Evolutionary conservation across 2,329 filamentous ascomycete species (phyloP).

Genomic region (Fusarium mundagurra): DNA sequence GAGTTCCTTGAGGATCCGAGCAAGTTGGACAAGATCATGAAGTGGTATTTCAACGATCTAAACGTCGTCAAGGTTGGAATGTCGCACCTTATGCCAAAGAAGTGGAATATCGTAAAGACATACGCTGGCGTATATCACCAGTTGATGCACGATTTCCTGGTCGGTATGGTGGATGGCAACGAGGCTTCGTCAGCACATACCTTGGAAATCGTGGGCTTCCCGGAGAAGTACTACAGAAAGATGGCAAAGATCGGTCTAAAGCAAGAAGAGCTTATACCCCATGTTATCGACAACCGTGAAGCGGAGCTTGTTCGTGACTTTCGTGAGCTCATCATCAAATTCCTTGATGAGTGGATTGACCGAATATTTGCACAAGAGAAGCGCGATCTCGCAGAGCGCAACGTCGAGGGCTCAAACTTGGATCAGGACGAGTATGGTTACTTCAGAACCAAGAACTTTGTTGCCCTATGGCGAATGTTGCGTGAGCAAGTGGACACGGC

Average conservation of each 20-base stretch:
- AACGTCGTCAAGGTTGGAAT: slow-evolving; percentile 95
- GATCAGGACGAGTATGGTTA: slow-evolving; percentile 90
- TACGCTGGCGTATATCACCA: slow-evolving; percentile 92
- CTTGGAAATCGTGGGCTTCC: slow-evolving; percentile 93
- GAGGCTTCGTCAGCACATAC: slow-evolving; percentile 87
- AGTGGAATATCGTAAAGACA: slow-evolving; percentile 94
- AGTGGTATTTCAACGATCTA: slow-evolving; percentile 98
- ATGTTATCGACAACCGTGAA: slow-evolving; percentile 90
- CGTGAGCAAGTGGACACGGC: slow-evolving; percentile 91
- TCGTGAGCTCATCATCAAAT: slow-evolving; percentile 92
- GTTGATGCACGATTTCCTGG: slow-evolving; percentile 94
- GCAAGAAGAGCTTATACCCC: slow-evolving; percentile 79
- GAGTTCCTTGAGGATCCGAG: slow-evolving; percentile 86
- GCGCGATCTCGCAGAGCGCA: slow-evolving; percentile 81
- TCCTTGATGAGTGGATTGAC: slow-evolving; percentile 97
- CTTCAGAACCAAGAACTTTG: slow-evolving; percentile 89
- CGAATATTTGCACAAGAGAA: slow-evolving; percentile 86
- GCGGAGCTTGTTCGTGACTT: slow-evolving; percentile 93
- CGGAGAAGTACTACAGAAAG: slow-evolving; percentile 94
- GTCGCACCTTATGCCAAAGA: slow-evolving; percentile 90
- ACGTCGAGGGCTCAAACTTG: slow-evolving; percentile 77
- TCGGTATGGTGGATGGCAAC: slow-evolving; percentile 83
- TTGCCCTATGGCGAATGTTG: slow-evolving; percentile 98
- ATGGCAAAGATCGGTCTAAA: slow-evolving; percentile 90
- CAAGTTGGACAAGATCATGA: slow-evolving; percentile 84